Evolutionary conservation across 1,284 basidiomycete species (phyloP), one percentile per base, ranked within the genome.

Genomic region (Erythrobasidium hasegawianum): DNA sequence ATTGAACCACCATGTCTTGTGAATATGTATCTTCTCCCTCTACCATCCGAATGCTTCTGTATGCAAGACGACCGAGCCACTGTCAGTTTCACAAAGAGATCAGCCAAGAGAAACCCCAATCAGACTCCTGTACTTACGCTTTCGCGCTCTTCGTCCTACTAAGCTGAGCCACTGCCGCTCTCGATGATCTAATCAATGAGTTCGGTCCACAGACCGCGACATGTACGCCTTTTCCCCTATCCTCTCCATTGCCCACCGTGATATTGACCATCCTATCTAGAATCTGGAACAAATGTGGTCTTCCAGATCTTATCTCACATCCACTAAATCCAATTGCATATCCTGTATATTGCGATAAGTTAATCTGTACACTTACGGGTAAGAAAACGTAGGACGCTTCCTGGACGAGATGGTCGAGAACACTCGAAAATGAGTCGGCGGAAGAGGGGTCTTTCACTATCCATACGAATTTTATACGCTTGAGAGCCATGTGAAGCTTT

Each of bases 41-140:
- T 33, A 33, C 33, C 33, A 54, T 8, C n/a, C 52, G 52, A 54
- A 54, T 24, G 52, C n/a, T 29, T 54, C 52, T 54, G 52, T 24
- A 54, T 54, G 52, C 5, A 54, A 9, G 16, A 54, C 52, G 27
- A 54, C 52, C 20, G 20, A 20, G 27, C 52, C 52, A 7, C 52
- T 54, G 27, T 16, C 8, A 16, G 10, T 10, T 9, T 14, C 10
- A 11, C 10, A 9, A 10, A 24, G 16, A 20, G 20, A 24, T 24
- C 20, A 29, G 20, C 27, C 8, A 4, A 7, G 8, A 20, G 8
- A 24, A 24, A 9, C 52, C 24, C 10, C 27, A 7, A 3, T 24
- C 20, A 7, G 27, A 7, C 3, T 29, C 18, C 8, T n/a, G 27
- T n/a, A 54, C 52, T 54, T 16, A 54, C 52, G 24, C 52, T 16